Percentiles rank a stretch among this genome's conserved stretches.
Conservation (phyloP, 768 basidiomycete genomes). For the Astraeus odoratus region DNA sequence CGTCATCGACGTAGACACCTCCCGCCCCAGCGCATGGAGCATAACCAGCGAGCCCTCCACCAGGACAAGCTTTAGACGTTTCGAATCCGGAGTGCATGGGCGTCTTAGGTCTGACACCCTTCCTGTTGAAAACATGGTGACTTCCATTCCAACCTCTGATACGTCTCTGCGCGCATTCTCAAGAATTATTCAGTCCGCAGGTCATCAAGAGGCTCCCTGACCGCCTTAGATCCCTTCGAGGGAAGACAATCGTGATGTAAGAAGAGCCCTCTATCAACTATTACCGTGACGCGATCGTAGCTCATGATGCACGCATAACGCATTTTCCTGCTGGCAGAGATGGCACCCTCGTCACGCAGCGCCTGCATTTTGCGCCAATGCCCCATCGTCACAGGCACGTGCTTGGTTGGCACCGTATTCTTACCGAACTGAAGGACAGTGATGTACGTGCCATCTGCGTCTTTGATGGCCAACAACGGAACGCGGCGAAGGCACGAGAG, state of each 20-base stretch:
- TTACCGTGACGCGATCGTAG: background rate
- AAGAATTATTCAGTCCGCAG: constrained; percentile 42
- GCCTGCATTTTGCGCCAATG: constrained; percentile 64
- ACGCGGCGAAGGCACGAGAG: constrained; percentile 63
- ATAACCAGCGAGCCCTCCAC: background rate
- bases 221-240: constrained; percentile 52
- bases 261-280: constrained; percentile 17
- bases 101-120: constrained; percentile 62
- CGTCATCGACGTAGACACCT: background rate
- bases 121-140: constrained; percentile 62
- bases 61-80: background rate
- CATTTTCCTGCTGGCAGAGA: constrained; percentile 43
- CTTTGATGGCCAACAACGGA: constrained; percentile 70
- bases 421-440: constrained; percentile 51
- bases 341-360: constrained; percentile 80
- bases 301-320: background rate
- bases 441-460: constrained; percentile 63
- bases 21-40: background rate
- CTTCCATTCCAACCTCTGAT: constrained; percentile 4
- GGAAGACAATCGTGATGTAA: constrained; percentile 73
- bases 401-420: constrained; percentile 70
- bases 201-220: constrained; percentile 57
- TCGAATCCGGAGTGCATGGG: constrained; percentile 42
- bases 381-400: constrained; percentile 66
- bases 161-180: background rate